Base-by-base conservation (phyloP, 768 basidiomycete species). In the Pleurotus citrinopileatus region DNA sequence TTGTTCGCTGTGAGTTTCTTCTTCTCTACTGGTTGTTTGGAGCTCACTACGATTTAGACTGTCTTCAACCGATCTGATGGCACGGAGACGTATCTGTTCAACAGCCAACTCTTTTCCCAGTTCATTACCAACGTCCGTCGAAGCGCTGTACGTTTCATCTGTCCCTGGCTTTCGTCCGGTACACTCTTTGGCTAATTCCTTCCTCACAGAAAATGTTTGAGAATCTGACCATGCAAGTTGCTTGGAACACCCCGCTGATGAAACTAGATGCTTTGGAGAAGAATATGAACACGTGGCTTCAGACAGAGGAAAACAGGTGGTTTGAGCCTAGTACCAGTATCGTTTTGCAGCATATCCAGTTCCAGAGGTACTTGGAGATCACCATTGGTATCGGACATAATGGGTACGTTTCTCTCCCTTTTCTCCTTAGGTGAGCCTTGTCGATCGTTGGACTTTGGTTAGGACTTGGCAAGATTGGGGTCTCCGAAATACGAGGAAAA, bases 251-350 rank as follows among this genome's bases (percentile, higher is more conserved):
- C 2, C 84, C 89, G 1, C 65, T 87, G 26, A 77, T 76, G 42
- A 91, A 88, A 66, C 66, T 92, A 0, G 89, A 91, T 59, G 77
- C 75, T 22, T 77, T 92, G 4, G 86, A 89, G 63, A 75, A 76
- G 53, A 72, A 70, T 46, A 65, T 92, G 55, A 90, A 90, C 56
- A 78, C 82, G 37, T 91, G 90, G 90, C 76, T 92, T 8, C 73
- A 79, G 25, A 88, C 84, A 7, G 90, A 91, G 63, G 84, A 89
- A 63, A 87, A 91, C 61, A 74, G 89, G 19, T 91, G 89, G 89
- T 91, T 77, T 60, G 77, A 85, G 48, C 83, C 89, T 3, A 76
- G 74, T 25, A 91, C 89, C 8, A 78, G 76, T 27, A 70, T 91
- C 55, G 77, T 71, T 4, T 61, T 89, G 42, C 86, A 87, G 61